Conservation (phyloP, 2,329 filamentous ascomycete species). For the Neurospora crassa region DNA sequence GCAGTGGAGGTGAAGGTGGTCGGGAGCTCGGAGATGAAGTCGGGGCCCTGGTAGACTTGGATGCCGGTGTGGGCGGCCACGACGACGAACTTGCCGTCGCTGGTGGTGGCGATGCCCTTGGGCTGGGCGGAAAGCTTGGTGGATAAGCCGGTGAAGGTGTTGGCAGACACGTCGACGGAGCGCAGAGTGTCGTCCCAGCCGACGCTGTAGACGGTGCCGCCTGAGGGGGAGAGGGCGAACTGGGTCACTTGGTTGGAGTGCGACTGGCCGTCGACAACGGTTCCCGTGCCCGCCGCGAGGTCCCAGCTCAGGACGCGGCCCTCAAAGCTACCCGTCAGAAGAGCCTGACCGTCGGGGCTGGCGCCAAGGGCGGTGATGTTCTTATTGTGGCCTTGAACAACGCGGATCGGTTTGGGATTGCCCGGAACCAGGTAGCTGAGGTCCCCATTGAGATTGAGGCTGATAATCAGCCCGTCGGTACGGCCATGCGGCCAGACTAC, state of each 20-base stretch:
- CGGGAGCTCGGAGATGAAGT: constrained; percentile 47
- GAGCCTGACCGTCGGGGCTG: constrained; percentile 47
- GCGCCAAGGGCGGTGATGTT: constrained; percentile 69
- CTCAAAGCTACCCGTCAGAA: constrained; percentile 90
- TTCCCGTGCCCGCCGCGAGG: constrained; percentile 55
- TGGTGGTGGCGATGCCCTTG: constrained; percentile 56
- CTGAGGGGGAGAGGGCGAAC: constrained; percentile 45
- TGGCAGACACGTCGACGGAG: constrained; percentile 63
- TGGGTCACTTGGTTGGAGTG: constrained; percentile 83
- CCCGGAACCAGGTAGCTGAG: constrained; percentile 79
- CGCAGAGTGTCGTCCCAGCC: constrained; percentile 92
- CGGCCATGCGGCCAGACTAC: constrained; percentile 81
- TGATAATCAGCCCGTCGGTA: constrained; percentile 80
- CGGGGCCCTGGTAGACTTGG: constrained; percentile 39
- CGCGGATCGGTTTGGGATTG: constrained; percentile 54
- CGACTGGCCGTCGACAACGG: constrained; percentile 64
- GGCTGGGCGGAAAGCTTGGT: constrained; percentile 70
- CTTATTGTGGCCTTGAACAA: constrained; percentile 85
- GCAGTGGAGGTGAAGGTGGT: constrained; percentile 58
- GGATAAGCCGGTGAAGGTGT: constrained; percentile 62
- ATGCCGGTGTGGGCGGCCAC: constrained; percentile 47
- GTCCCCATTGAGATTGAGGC: constrained; percentile 77
- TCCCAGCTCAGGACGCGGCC: constrained; percentile 84
- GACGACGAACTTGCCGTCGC: constrained; percentile 36
- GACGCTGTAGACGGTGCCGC: constrained; percentile 66